Conservation (phyloP, 257 asterid genomes). For the Striga asiatica region DNA sequence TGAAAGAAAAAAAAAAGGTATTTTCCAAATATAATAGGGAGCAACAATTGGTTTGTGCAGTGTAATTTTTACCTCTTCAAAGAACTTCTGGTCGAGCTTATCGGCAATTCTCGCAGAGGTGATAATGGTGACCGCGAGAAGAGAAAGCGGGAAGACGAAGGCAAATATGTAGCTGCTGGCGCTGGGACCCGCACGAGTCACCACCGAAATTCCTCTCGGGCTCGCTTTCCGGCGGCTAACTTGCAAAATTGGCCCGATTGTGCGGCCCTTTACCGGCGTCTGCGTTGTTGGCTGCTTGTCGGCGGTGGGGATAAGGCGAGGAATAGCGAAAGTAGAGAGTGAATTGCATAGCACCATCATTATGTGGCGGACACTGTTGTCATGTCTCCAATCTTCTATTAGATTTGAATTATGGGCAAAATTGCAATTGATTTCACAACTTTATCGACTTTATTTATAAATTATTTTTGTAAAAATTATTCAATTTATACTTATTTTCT, state of each 20-base stretch:
- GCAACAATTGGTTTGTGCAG: neutral
- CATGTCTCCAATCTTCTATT: too few relatives aligned
- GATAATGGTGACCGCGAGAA: conserved; percentile 48
- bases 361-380: neutral
- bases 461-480: too few relatives aligned
- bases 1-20: too few relatives aligned
- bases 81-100: conserved; percentile 56
- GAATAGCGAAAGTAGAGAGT: conserved; percentile 11
- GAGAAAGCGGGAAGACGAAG: conserved; percentile 56
- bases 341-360: conserved; percentile 19
- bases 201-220: conserved; percentile 39
- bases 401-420: too few relatives aligned
- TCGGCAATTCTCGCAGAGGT: conserved; percentile 49
- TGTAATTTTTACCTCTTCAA: conserved; percentile 47
- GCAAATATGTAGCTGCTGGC: conserved; percentile 49
- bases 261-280: conserved; percentile 7
- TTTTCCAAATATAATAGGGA: too few relatives aligned
- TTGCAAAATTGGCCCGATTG: conserved; percentile 2
- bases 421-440: too few relatives aligned
- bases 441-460: too few relatives aligned
- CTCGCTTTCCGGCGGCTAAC: conserved; percentile 8
- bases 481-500: too few relatives aligned
- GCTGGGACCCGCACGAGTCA: conserved; percentile 52
- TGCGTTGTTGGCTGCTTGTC: too few relatives aligned
- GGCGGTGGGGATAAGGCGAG: conserved; percentile 18